Percentiles rank a stretch among this genome's conserved stretches.
Evolutionary conservation across 768 basidiomycete species (phyloP).

Genomic region (Tulasnella sp.): DNA sequence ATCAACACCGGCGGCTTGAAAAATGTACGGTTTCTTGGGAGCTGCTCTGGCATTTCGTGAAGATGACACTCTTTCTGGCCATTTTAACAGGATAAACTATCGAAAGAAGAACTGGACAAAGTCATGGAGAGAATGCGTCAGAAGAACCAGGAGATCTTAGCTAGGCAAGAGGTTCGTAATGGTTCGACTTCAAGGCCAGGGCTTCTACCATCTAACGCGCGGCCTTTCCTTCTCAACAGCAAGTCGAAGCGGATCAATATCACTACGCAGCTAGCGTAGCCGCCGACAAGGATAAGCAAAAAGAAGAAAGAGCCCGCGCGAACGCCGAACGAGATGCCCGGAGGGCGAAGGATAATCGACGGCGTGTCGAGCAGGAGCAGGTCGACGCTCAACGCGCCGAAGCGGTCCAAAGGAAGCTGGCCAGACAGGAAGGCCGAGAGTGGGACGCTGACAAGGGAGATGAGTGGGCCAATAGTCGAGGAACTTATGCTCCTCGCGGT

Average conservation of each 20-base stretch:
- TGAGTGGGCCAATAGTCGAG: slow-evolving; percentile 1
- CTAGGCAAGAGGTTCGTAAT: slow-evolving; percentile 43
- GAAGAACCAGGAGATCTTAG: slow-evolving; percentile 68
- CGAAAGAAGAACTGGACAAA: slow-evolving; percentile 53
- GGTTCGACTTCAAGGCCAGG: not conserved
- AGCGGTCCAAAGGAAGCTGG: slow-evolving; percentile 60
- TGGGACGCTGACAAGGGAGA: slow-evolving; percentile 67
- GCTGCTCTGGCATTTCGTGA: not conserved
- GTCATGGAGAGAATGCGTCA: slow-evolving; percentile 59
- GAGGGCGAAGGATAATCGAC: slow-evolving; percentile 52
- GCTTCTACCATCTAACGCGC: not conserved
- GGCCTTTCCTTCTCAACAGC: slow-evolving; percentile 31
- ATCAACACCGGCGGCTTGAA: slow-evolving; percentile 72
- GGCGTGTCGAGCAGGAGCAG: not conserved
- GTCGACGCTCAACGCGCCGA: not conserved
- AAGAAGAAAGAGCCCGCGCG: slow-evolving; percentile 13
- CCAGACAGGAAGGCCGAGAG: slow-evolving; percentile 65
- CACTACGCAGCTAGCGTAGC: slow-evolving; percentile 57
- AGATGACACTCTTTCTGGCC: slow-evolving; percentile 3
- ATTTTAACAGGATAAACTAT: slow-evolving; percentile 46
- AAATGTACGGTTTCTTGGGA: slow-evolving; percentile 35
- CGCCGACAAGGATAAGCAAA: slow-evolving; percentile 24
- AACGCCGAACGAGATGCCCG: slow-evolving; percentile 49
- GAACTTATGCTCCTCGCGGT: not conserved
- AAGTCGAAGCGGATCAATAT: slow-evolving; percentile 71